Evolutionary conservation across 2,329 filamentous ascomycete genomes (phyloP).

Genomic region (Aspergillus sp.): DNA sequence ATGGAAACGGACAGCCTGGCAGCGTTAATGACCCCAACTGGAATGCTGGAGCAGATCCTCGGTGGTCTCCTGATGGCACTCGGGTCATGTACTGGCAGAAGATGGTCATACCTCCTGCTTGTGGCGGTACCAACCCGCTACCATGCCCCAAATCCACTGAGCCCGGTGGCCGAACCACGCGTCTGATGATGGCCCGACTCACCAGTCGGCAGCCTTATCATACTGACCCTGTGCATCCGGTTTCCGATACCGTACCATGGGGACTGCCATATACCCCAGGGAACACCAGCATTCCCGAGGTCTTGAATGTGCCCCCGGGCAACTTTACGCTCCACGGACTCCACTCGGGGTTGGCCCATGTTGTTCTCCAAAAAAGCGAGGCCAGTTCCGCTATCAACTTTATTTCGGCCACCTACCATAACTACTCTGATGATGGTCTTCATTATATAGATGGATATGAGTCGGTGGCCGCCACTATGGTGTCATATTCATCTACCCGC

Average conservation of each 20-base stretch:
- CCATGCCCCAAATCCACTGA: constrained; percentile 45
- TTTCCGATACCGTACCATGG: constrained; percentile 27
- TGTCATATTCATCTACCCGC: constrained; percentile 22
- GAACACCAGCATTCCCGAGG: neutral
- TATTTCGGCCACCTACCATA: constrained; percentile 38
- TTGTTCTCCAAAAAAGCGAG: constrained; percentile 1
- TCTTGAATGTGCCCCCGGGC: constrained; percentile 2
- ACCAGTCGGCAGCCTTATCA: constrained; percentile 33
- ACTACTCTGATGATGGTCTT: constrained; percentile 41
- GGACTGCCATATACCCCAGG: constrained; percentile 16
- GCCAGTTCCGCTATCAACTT: constrained; percentile 19
- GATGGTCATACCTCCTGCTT: constrained; percentile 42
- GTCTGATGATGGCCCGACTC: constrained; percentile 47
- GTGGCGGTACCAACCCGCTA: constrained; percentile 48
- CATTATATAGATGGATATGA: constrained; percentile 40
- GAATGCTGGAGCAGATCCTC: constrained; percentile 51
- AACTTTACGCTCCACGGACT: constrained; percentile 22
- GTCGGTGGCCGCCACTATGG: constrained; percentile 29
- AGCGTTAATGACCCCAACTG: constrained; percentile 50
- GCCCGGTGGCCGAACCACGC: constrained; percentile 40
- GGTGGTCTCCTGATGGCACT: constrained; percentile 41
- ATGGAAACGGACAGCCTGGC: constrained; percentile 35
- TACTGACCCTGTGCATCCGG: constrained; percentile 22
- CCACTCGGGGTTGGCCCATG: constrained; percentile 15
- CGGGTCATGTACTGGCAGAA: constrained; percentile 48